Evolutionary conservation across 345 rosid genomes (phyloP), one percentile per base, ranked within the genome.

Genomic region (Gossypium rotundifolium): DNA sequence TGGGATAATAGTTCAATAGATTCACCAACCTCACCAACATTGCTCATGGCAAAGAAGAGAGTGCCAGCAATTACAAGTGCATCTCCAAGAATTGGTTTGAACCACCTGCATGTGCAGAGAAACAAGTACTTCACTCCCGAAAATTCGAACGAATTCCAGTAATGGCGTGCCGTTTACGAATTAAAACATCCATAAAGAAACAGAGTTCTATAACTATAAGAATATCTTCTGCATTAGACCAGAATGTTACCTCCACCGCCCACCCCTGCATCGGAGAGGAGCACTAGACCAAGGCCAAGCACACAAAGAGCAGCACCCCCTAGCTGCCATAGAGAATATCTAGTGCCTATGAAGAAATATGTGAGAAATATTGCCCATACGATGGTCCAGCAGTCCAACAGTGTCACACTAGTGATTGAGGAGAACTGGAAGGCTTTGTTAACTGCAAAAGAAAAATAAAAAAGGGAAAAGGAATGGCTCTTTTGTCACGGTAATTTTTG

Each of bases 351-450:
- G 69, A 84, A 80, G 65, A 86, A 64, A 87, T 86, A 83, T 22
- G 94, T 85, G 51, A 88, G 82, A 72, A 78, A 64, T 52, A 89
- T 75, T 11, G 64, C 93, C 90, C 91, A 89, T 13, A 79, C 79
- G 74, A 88, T 64, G 29, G 94, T 84, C 64, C 60, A 86, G 80
- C 88, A 86, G 49, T 88, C 88, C 82, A 90, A 70, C 61, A 87
- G 77, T 25, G 94, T 84, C 70, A 90, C 90, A 63, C 90, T 88
- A 10, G 92, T 86, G 51, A 85, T 77, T 40, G 92, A 90, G 17
- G 94, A 80, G 81, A 14, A 90, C 75, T 85, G 91, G 71, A n/a
- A 88, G 57, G 94, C 91, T 72, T 86, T 78, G 54, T 88, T 90
- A 29, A 83, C 94, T 90, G 81, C 86, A 76, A 53, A 63, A 79